phyloP scores from a whole-genome alignment of 1,284 basidiomycete genomes.

The Fomitopsis betulina region DNA sequence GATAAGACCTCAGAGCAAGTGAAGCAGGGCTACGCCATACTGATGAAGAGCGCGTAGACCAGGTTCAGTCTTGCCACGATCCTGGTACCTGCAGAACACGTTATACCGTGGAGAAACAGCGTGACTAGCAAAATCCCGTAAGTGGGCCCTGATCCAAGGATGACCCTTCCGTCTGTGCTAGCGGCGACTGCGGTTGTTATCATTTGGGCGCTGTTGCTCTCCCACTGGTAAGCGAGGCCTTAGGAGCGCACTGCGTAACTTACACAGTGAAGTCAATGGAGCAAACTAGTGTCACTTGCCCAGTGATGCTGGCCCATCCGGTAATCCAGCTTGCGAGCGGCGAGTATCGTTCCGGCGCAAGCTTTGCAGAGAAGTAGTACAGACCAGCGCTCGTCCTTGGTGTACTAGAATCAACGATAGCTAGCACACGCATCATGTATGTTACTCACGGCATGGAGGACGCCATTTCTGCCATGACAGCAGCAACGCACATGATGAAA shows the following conservation, averaged over 20 bases:
- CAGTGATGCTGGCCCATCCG: slow-evolving; percentile 60
- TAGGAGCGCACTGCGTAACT: slow-evolving; percentile 6
- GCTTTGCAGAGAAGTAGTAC: slow-evolving; percentile 71
- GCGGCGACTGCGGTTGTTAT: slow-evolving; percentile 67
- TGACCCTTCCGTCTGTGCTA: slow-evolving; percentile 43
- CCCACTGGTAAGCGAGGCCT: neutral
- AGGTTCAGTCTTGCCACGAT: slow-evolving; percentile 62
- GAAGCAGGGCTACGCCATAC: slow-evolving; percentile 26
- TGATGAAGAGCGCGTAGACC: slow-evolving; percentile 58
- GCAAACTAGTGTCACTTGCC: slow-evolving; percentile 61
- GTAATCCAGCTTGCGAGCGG: slow-evolving; percentile 72
- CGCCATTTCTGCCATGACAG: slow-evolving; percentile 64
- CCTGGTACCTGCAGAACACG: slow-evolving; percentile 65
- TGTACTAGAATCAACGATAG: no score
- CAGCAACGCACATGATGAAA: slow-evolving; percentile 61
- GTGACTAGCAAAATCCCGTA: slow-evolving; percentile 62
- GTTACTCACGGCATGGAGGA: slow-evolving; percentile 68
- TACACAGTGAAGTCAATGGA: slow-evolving; percentile 70
- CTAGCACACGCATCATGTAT: neutral
- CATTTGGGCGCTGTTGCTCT: slow-evolving; percentile 55
- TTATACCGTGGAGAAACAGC: slow-evolving; percentile 56
- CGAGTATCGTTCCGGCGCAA: slow-evolving; percentile 55
- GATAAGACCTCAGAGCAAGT: neutral
- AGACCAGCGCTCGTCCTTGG: slow-evolving; percentile 46
- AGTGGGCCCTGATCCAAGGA: slow-evolving; percentile 52